Evolutionary conservation across 129 eudicot genomes (phyloP), one percentile per base, ranked within the genome.

Genomic region (Pseudognaphalium luteoalbum): DNA sequence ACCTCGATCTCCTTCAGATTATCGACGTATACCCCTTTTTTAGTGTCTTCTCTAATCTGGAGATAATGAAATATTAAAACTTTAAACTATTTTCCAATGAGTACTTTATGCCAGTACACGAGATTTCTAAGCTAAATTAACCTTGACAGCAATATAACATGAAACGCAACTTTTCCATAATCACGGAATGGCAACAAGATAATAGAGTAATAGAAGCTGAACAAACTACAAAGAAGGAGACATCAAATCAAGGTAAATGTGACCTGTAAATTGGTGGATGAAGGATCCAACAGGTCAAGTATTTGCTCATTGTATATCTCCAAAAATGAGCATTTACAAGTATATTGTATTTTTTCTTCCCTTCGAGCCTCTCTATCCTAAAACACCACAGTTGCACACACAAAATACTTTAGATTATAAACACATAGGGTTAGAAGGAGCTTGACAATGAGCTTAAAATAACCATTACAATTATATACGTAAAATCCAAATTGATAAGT

Each of bases 291-390:
- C 75, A 95, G 89, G 82, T 95, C 99, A 66, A 95, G 88, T 74
- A 95, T 95, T 51, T 91, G 99, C 81, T 95, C 99, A 32, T 95
- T 95, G 85, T 95, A 95, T 54, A 95, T 95, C 80, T 95, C 99
- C 81, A 91, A 71, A 76, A 95, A 95, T 2, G 99, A 95, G 79
- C 99, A 95, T 91, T 85, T 95, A 75, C 97, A 95, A 51, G 93
- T 91, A 66, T 84, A 91, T 64, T 81, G 87, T 76, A 95, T 52
- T 65, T 95, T 95, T 83, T 95, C 99, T 75, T 91, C 99, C 80
- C 96, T 84, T 9, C 99, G 88, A 73, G 88, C 92, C 87, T 95
- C 99, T 82, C 79, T 91, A 62, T 95, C 99, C 99, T 95, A 82
- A 42, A 50, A 73, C 21, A 76, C 57, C 47, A 21, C 65, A 10